A percentile compares a stretch with the other conserved stretches of the same genome.
Evolutionary conservation across 1,139 yeast genomes (phyloP).

Genomic region (Debaryomyces fabryi): DNA sequence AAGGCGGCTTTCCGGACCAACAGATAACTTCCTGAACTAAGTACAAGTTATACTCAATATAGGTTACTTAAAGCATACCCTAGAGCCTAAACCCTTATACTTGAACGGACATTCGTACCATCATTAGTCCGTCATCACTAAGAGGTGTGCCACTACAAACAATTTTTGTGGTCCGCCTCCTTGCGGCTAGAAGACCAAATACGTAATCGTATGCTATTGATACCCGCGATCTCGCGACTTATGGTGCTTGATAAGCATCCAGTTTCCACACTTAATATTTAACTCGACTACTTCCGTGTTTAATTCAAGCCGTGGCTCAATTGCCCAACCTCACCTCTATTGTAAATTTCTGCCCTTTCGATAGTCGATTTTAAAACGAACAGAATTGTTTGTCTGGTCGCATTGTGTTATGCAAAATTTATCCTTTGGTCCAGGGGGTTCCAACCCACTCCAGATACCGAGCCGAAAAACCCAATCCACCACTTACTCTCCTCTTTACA

Average conservation of each 20-base stretch:
- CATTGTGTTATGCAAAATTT: not conserved
- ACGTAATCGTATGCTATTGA: not conserved
- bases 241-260: not conserved
- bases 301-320: not conserved
- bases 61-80: not conserved
- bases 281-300: not conserved
- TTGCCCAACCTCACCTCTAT: not conserved
- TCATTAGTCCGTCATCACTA: not conserved
- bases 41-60: not conserved
- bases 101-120: not conserved
- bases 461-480: not conserved
- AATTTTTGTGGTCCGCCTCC: not conserved
- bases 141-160: not conserved
- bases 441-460: not conserved
- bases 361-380: not conserved
- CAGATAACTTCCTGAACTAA: not conserved
- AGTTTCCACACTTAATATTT: not conserved
- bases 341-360: not conserved
- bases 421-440: not conserved
- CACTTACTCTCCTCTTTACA: not conserved
- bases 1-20: not conserved
- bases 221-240: not conserved
- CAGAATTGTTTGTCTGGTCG: not conserved
- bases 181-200: not conserved
- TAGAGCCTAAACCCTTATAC: not conserved